phyloP scores from a whole-genome alignment of 192 early-diverging fungal species.

The Gaertneriomyces semiglobifer region DNA sequence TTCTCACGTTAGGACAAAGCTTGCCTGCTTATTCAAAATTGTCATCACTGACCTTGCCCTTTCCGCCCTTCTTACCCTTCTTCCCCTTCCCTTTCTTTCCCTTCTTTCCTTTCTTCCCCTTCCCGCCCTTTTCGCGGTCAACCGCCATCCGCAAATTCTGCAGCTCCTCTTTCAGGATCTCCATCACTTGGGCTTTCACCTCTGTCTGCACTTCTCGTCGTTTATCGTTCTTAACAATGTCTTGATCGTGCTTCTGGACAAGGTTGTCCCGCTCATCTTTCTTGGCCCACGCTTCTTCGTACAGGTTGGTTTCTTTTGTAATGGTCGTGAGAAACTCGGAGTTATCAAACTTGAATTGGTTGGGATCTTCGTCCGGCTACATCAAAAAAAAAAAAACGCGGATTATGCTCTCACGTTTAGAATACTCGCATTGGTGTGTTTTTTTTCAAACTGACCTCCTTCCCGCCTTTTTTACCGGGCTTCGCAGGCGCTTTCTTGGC shows the following conservation, averaged over 20 bases:
- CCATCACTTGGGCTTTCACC: conserved; percentile 57
- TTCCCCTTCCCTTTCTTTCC: conserved; percentile 38
- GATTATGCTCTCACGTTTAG: neutral
- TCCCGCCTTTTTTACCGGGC: conserved; percentile 34
- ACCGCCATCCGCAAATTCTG: conserved; percentile 59
- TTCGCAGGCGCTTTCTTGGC: conserved; percentile 31
- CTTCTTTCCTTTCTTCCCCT: conserved; percentile 52
- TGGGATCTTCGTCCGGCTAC: conserved; percentile 47
- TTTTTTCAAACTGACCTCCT: conserved; percentile 10
- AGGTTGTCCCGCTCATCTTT: conserved; percentile 63
- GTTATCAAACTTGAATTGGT: conserved; percentile 47
- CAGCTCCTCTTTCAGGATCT: conserved; percentile 58
- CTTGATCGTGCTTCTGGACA: conserved; percentile 61
- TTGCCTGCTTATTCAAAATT: too few relatives aligned
- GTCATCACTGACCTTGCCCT: conserved; percentile 42
- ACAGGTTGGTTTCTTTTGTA: conserved; percentile 14
- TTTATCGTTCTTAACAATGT: conserved; percentile 60
- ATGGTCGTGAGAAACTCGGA: conserved; percentile 45
- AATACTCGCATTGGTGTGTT: neutral
- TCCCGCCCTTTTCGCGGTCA: conserved; percentile 50
- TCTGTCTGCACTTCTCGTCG: conserved; percentile 58
- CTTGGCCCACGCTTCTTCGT: conserved; percentile 43
- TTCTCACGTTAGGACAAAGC: neutral
- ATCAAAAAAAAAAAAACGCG: neutral
- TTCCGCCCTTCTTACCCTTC: conserved; percentile 46